phyloP scores from a whole-genome alignment of 192 early-diverging fungal species.

The Coemansia sp. region DNA sequence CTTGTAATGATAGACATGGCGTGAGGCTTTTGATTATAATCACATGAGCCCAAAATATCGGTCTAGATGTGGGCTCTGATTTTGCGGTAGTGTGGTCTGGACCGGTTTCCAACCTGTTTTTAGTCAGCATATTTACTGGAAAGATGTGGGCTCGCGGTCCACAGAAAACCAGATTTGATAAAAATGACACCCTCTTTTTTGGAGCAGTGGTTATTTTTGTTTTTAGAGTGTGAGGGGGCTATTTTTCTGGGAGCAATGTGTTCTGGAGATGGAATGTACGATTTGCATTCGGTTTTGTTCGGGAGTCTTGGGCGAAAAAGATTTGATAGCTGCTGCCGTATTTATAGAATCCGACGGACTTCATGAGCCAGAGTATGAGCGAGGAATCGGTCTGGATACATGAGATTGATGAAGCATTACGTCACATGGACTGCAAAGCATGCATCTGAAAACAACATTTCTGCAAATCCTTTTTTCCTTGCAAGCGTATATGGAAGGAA shows the following conservation, averaged over 20 bases:
- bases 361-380: no score
- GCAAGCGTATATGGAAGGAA: background rate
- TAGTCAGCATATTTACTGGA: background rate
- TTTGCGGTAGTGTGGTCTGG: background rate
- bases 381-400: background rate
- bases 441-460: background rate
- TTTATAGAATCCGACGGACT: background rate
- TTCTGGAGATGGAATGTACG: no score
- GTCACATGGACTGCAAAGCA: background rate
- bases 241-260: no score
- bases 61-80: background rate
- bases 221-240: no score
- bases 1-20: background rate
- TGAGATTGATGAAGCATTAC: background rate
- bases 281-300: no score
- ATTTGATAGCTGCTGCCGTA: no score
- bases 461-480: background rate
- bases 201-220: background rate
- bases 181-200: background rate
- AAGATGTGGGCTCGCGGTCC: background rate
- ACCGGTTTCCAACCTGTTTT: background rate
- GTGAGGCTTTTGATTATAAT: background rate
- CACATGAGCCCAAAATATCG: no score
- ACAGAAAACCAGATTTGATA: background rate
- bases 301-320: no score